A percentile compares a stretch with the other conserved stretches of the same genome.
Conservation (phyloP, 768 basidiomycete species). For the Hysterangium stoloniferum region DNA sequence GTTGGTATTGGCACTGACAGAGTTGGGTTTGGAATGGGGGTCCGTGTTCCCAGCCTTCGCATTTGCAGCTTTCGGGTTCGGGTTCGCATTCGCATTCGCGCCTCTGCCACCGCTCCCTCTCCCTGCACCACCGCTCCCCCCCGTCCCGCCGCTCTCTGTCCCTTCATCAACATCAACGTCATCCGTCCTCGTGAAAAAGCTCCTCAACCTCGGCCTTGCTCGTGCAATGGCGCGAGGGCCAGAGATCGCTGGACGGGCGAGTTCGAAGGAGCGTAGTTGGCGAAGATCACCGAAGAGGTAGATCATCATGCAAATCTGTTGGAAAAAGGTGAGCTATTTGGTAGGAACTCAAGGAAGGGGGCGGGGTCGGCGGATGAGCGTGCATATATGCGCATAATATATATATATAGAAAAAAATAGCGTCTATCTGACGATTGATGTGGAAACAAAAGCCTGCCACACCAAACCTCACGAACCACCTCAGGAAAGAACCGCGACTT, state of each 20-base stretch:
- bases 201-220: slow-evolving; percentile 3
- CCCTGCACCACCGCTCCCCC: neutral
- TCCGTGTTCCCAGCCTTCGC: neutral
- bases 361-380: neutral
- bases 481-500: slow-evolving; percentile 14
- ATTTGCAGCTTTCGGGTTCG: neutral
- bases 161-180: neutral
- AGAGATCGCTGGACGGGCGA: slow-evolving; percentile 46
- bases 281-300: slow-evolving; percentile 76
- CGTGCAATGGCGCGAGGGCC: slow-evolving; percentile 8
- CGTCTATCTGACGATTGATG: no score
- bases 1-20: no score
- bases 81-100: neutral
- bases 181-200: neutral
- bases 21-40: neutral
- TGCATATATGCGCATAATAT: neutral
- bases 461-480: neutral
- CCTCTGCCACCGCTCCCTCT: neutral
- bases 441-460: neutral
- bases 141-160: neutral
- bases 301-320: slow-evolving; percentile 60
- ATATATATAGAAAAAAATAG: neutral
- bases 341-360: slow-evolving; percentile 3
- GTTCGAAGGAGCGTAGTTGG: slow-evolving; percentile 71
- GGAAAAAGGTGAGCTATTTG: no score